Conservation (phyloP, 164 flowering plant genomes). For the Umbilicus rupestris region DNA sequence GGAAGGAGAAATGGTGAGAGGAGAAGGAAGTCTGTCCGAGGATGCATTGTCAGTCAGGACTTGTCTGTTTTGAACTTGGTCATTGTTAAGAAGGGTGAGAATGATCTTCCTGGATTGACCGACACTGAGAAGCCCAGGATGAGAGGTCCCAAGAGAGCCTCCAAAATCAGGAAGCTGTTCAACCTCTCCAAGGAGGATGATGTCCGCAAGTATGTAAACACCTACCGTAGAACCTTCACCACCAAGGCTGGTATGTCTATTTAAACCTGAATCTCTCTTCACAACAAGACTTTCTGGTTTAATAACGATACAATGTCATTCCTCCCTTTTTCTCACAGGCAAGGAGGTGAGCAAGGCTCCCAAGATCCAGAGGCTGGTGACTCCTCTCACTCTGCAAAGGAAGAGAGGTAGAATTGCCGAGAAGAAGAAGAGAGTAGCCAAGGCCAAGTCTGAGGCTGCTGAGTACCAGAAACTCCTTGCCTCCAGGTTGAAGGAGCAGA, state of each 20-base stretch:
- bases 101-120: too few relatives aligned
- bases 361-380: too few relatives aligned
- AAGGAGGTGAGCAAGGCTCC: constrained; percentile 58
- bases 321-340: constrained; percentile 22
- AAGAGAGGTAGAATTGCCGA: constrained; percentile 46
- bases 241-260: constrained; percentile 34
- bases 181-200: constrained; percentile 58
- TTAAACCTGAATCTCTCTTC: too few relatives aligned
- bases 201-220: constrained; percentile 58
- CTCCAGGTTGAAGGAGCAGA: constrained; percentile 31
- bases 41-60: constrained; percentile 59
- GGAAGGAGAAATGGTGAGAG: constrained; percentile 61
- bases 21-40: constrained; percentile 61
- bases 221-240: constrained; percentile 50
- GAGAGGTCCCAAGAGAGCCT: too few relatives aligned
- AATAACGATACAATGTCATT: background rate
- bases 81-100: too few relatives aligned
- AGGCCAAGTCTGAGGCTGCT: constrained; percentile 48
- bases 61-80: constrained; percentile 57
- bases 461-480: constrained; percentile 51
- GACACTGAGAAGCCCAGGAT: too few relatives aligned
- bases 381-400: too few relatives aligned
- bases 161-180: constrained; percentile 58
- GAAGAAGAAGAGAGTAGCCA: constrained; percentile 49
- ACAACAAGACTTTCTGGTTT: background rate